Base-by-base conservation (phyloP, 2,329 filamentous ascomycete species). In the Colletotrichum sp. region DNA sequence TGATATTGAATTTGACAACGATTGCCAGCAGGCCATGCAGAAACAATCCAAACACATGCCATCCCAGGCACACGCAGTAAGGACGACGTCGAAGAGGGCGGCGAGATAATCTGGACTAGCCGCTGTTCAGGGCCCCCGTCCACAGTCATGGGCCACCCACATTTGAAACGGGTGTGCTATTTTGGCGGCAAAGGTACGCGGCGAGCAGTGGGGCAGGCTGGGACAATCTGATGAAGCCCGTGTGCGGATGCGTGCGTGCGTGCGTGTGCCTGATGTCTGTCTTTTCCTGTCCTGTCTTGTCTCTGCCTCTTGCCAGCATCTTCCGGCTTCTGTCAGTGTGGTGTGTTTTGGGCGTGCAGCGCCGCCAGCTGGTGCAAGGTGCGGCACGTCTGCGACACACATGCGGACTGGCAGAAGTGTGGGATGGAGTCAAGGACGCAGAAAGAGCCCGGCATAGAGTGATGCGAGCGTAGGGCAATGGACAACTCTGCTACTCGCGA, bases 131-230 rank as follows among this genome's bases (percentile, higher is more conserved):
- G 68, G 60, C 60, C 62, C 62, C 26, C 30, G 32, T 36, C 63
- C 13, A 18, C 65, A 49, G 55, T 52, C 57, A 52, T 72, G 36
- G 72, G 55, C 28, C 59, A 66, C 44, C 65, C 66, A 59, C 59
- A 64, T 66, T 60, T 66, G 74, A 77, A 77, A 77, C 71, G 28
- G 49, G 36, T 62, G 30, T 65, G 71, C 65, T 77, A 75, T 67
- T 77, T 74, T 71, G 65, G 71, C 74, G 71, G 71, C 65, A n/a
- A 55, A 66, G 39, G 59, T 67, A 52, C 44, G 44, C 70, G 49
- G 44, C 59, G 49, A 28, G 71, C 71, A 64, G 65, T 67, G 73
- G 73, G 70, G 70, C 32, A 44, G 34, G 32, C 55, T 49, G 69
- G 69, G 30, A 72, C 30, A 49, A 49, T 72, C 65, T 52, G 65